These are phyloP conservation scores for Chlamydomonas asymmetrica DNA, from an alignment of 139 green algal species.

Conservation along the genomic window DNA sequence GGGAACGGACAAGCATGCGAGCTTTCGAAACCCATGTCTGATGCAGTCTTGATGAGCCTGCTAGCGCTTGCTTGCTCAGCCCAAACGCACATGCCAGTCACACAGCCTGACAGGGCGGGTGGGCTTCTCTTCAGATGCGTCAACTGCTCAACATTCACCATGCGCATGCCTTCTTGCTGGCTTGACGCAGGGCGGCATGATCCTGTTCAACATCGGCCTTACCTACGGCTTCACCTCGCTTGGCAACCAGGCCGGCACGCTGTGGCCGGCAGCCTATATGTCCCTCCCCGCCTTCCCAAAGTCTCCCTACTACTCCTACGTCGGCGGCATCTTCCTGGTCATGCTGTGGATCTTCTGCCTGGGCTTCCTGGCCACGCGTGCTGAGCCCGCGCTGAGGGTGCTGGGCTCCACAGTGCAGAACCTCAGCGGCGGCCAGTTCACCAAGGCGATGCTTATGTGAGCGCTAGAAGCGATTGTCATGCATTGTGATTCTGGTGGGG, in stretches of 20 bases:
- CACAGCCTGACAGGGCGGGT: too few species aligned
- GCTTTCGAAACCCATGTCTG: too few species aligned
- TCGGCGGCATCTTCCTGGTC: constrained; percentile 37
- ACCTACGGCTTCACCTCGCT: constrained; percentile 50
- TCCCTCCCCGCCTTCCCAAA: neutral
- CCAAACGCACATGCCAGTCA: too few species aligned
- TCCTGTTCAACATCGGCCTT: constrained; percentile 56
- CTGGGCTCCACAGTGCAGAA: constrained; percentile 53
- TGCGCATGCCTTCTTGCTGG: too few species aligned
- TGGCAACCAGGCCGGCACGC: constrained; percentile 38
- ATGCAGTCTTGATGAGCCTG: too few species aligned
- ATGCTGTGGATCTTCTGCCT: constrained; percentile 29
- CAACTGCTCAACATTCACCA: too few species aligned
- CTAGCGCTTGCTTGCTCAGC: too few species aligned
- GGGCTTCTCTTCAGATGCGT: too few species aligned
- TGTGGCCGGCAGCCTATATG: constrained; percentile 40
- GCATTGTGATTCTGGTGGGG: too few species aligned
- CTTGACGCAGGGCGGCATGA: constrained; percentile 52
- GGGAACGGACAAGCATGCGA: too few species aligned
- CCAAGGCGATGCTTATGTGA: constrained; percentile 41
- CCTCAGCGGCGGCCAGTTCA: constrained; percentile 42
- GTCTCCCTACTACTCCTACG: constrained; percentile 33
- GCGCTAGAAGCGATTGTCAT: too few species aligned
- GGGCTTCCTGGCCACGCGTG: constrained; percentile 42
- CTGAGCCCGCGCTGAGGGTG: constrained; percentile 55